These are phyloP conservation scores for Plasmodium berghei DNA, from an alignment of 169 alveolate genomes.

Conservation along the genomic window DNA sequence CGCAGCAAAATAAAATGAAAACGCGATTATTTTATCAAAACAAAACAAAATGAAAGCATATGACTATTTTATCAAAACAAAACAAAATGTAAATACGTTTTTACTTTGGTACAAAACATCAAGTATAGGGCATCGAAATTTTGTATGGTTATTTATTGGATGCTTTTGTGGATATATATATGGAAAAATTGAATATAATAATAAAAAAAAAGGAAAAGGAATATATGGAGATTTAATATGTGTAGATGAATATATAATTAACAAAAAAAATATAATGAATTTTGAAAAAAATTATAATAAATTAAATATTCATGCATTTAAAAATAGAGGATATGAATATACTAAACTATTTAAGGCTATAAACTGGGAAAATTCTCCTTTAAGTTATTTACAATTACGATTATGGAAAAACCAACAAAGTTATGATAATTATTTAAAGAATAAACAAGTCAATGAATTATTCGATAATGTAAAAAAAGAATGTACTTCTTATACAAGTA, in stretches of 20 bases:
- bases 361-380: conserved; percentile 76
- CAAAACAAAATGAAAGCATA: not conserved
- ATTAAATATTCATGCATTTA: conserved; percentile 76
- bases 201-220: conserved; percentile 80
- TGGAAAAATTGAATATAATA: conserved; percentile 71
- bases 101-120: conserved; percentile 79
- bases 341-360: conserved; percentile 83
- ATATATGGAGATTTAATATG: conserved; percentile 81
- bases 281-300: conserved; percentile 82
- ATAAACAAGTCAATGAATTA: not conserved
- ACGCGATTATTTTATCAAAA: not conserved
- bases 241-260: conserved; percentile 79
- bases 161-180: conserved; percentile 80
- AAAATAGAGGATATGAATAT: conserved; percentile 81
- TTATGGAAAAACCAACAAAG: conserved; percentile 24
- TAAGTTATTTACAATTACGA: conserved; percentile 81
- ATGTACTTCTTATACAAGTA: conserved; percentile 24
- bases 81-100: conserved; percentile 59
- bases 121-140: conserved; percentile 83
- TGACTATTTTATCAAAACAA: conserved; percentile 30
- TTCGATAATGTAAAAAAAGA: conserved; percentile 12
- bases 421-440: conserved; percentile 23
- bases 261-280: conserved; percentile 38
- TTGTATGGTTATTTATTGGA: conserved; percentile 82
- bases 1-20: not conserved